phyloP scores from a whole-genome alignment of 345 rosid genomes.

The Gossypium longicalyx region DNA sequence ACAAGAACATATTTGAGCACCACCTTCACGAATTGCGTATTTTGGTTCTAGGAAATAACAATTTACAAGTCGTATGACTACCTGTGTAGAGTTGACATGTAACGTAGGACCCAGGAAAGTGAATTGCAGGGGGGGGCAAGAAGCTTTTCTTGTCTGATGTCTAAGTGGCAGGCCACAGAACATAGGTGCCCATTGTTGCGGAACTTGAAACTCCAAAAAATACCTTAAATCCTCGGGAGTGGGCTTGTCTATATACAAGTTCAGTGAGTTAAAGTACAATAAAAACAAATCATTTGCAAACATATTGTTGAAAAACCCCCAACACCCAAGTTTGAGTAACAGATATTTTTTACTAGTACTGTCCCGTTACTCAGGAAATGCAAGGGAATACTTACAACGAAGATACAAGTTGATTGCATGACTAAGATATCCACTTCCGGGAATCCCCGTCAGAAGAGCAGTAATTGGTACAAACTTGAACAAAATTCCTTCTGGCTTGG shows the following conservation, averaged over 20 bases:
- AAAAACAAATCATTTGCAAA: too few species aligned
- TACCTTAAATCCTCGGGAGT: background rate
- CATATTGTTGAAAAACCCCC: too few species aligned
- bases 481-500: slow-evolving; percentile 59
- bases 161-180: background rate
- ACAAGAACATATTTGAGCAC: too few species aligned
- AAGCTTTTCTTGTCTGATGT: background rate
- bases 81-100: background rate
- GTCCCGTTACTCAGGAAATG: background rate
- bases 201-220: slow-evolving; percentile 6
- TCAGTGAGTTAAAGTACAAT: background rate
- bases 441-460: slow-evolving; percentile 63
- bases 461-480: slow-evolving; percentile 69
- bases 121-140: background rate
- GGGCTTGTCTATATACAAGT: background rate
- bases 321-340: too few species aligned
- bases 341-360: too few species aligned
- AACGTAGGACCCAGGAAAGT: background rate
- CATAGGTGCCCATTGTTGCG: background rate
- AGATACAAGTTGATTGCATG: slow-evolving; percentile 68
- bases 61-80: background rate
- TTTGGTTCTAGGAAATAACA: background rate
- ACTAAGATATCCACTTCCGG: slow-evolving; percentile 69
- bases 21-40: too few species aligned
- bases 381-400: slow-evolving; percentile 50